These are phyloP conservation scores for Haplosporangium gracile DNA, from an alignment of 192 early-diverging fungal species.

Conservation along the genomic window DNA sequence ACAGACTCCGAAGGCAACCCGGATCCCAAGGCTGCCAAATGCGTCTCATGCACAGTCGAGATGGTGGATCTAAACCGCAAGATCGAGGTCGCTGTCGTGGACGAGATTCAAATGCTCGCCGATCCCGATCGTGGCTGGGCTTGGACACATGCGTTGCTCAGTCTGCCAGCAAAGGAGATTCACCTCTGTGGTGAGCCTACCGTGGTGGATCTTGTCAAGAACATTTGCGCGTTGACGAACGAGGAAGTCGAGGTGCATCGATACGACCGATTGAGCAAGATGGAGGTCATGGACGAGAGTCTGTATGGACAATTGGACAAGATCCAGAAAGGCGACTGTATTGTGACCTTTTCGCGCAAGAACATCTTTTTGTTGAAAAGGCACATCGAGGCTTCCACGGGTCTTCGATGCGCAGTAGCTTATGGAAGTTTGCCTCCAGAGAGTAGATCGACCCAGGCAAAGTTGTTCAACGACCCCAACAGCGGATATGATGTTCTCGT, in stretches of 20 bases:
- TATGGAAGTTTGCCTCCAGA: conserved; percentile 97
- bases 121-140: conserved; percentile 93
- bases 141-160: conserved; percentile 91
- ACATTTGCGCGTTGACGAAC: conserved; percentile 75
- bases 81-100: conserved; percentile 90
- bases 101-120: conserved; percentile 98
- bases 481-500: conserved; percentile 87
- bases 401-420: conserved; percentile 87
- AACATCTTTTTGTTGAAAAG: conserved; percentile 85
- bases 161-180: conserved; percentile 69
- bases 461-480: conserved; percentile 88
- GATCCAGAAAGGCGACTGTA: conserved; percentile 84
- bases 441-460: conserved; percentile 88
- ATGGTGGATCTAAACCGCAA: conserved; percentile 76
- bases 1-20: conserved; percentile 59
- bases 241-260: conserved; percentile 85
- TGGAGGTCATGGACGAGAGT: conserved; percentile 68
- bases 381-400: conserved; percentile 80
- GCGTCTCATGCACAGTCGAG: conserved; percentile 89
- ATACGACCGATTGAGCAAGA: conserved; percentile 82
- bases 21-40: conserved; percentile 32
- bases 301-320: conserved; percentile 70
- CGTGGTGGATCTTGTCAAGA: conserved; percentile 82
- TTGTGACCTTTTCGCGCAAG: conserved; percentile 90
- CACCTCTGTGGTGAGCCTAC: conserved; percentile 96